A percentile compares a stretch with the other conserved stretches of the same genome.
Evolutionary conservation across 306 rosid genomes (phyloP).

Genomic region (Pyrus bretschneideri): DNA sequence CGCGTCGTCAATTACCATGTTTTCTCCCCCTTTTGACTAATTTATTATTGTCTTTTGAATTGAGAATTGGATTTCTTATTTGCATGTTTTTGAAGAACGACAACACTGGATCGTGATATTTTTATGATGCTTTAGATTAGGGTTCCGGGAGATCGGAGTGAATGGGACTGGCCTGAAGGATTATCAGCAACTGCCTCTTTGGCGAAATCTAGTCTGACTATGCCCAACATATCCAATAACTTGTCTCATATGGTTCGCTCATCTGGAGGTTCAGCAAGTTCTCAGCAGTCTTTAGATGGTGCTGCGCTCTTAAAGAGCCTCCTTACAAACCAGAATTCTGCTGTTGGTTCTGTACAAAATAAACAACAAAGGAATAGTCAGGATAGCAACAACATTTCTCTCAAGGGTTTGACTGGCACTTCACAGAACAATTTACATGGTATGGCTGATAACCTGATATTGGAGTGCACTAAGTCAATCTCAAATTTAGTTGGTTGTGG

Average conservation of each 20-base stretch:
- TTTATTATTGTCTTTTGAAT: slow-evolving; percentile 31
- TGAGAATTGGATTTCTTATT: slow-evolving; percentile 52
- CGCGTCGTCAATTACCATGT: background rate
- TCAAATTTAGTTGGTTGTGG: slow-evolving; percentile 31
- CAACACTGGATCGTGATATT: slow-evolving; percentile 71
- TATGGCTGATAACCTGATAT: slow-evolving; percentile 16
- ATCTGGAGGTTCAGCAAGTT: slow-evolving; percentile 34
- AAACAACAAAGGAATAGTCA: slow-evolving; percentile 23
- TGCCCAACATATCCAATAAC: slow-evolving; percentile 29
- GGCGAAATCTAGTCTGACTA: slow-evolving; percentile 37
- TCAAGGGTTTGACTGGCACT: slow-evolving; percentile 32
- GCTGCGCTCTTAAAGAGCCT: slow-evolving; percentile 22
- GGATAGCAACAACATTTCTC: slow-evolving; percentile 26
- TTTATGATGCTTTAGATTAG: slow-evolving; percentile 83
- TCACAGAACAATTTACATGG: slow-evolving; percentile 24
- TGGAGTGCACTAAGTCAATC: slow-evolving; percentile 16
- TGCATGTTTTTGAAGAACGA: slow-evolving; percentile 59
- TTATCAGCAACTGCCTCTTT: slow-evolving; percentile 42
- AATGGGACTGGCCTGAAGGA: slow-evolving; percentile 79
- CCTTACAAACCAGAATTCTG: slow-evolving; percentile 26
- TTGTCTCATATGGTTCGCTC: slow-evolving; percentile 28
- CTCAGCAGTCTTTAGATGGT: slow-evolving; percentile 35
- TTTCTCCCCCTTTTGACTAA: background rate
- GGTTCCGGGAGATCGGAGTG: slow-evolving; percentile 56
- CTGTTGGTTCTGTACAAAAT: slow-evolving; percentile 33